Conservation (phyloP, 371 early-diverging fungal genomes). For the Synchytrium microbalum region DNA sequence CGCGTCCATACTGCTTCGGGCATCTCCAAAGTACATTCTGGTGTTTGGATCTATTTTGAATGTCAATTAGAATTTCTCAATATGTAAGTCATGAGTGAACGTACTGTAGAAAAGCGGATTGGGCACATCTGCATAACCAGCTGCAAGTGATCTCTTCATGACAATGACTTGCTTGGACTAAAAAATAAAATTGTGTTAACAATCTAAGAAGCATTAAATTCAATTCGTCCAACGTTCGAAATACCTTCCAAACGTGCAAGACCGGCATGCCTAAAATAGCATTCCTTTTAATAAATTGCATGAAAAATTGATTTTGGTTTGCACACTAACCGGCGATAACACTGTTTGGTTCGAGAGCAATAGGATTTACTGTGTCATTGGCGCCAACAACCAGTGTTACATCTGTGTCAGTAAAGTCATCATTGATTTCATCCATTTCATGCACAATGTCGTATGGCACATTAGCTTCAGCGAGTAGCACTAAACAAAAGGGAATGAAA, state of each 20-base stretch:
- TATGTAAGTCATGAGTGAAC: background rate
- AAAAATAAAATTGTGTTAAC: background rate
- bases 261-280: conserved; percentile 37
- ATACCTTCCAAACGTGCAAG: conserved; percentile 26
- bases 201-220: background rate
- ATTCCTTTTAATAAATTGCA: no score
- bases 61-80: no score
- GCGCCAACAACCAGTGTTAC: conserved; percentile 29
- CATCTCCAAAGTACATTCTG: conserved; percentile 29
- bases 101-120: conserved; percentile 26
- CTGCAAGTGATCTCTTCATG: conserved; percentile 24
- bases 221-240: no score
- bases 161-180: conserved; percentile 24
- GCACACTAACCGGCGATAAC: no score
- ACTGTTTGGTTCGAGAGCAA: conserved; percentile 20
- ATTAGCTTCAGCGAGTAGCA: conserved; percentile 26
- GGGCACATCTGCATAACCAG: conserved; percentile 28
- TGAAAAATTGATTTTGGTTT: no score
- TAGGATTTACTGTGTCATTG: conserved; percentile 31
- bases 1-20: no score
- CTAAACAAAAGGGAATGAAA: no score
- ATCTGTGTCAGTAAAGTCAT: conserved; percentile 25
- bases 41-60: conserved; percentile 15
- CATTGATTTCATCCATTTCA: conserved; percentile 33
- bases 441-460: conserved; percentile 25